phyloP scores from a whole-genome alignment of 2,329 filamentous ascomycete species.

The Xylariaceae sp. region DNA sequence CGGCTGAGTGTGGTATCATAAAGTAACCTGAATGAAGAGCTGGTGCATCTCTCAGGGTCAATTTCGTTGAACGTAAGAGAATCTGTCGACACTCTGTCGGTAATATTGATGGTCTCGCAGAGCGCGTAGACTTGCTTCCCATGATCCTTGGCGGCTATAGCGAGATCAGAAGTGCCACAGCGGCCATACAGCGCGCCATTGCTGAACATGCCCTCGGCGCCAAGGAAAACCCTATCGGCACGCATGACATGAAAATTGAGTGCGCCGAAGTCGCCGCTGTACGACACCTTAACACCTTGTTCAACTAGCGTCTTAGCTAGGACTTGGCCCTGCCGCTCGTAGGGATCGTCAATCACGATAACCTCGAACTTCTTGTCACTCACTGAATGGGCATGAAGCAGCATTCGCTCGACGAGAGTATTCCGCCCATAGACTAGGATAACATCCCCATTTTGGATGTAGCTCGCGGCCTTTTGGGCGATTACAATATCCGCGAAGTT shows the following conservation, averaged over 20 bases:
- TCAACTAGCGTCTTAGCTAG: slow-evolving; percentile 66
- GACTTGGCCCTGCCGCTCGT: slow-evolving; percentile 47
- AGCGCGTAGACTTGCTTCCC: slow-evolving; percentile 81
- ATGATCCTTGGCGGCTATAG: slow-evolving; percentile 72
- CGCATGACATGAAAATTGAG: slow-evolving; percentile 67
- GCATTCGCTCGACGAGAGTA: slow-evolving; percentile 76
- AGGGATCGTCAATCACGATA: slow-evolving; percentile 71
- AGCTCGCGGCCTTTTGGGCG: slow-evolving; percentile 66
- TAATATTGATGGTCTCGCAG: slow-evolving; percentile 95
- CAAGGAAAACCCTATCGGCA: slow-evolving; percentile 70
- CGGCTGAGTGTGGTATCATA: slow-evolving; percentile 90
- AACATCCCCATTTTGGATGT: slow-evolving; percentile 74
- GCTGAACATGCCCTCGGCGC: slow-evolving; percentile 90
- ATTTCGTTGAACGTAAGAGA: slow-evolving; percentile 94
- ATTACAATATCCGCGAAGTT: slow-evolving; percentile 84
- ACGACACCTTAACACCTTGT: slow-evolving; percentile 71
- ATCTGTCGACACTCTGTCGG: slow-evolving; percentile 77
- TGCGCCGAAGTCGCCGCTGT: slow-evolving; percentile 71
- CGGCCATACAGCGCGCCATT: slow-evolving; percentile 89
- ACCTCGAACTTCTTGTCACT: slow-evolving; percentile 75
- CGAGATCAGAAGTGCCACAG: slow-evolving; percentile 80
- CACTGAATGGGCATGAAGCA: slow-evolving; percentile 65
- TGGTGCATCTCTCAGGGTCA: slow-evolving; percentile 63
- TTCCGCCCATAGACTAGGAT: slow-evolving; percentile 85
- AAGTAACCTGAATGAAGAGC: slow-evolving; percentile 60